phyloP scores from a whole-genome alignment of 2,329 filamentous ascomycete genomes.

The Bertia moriformis region DNA sequence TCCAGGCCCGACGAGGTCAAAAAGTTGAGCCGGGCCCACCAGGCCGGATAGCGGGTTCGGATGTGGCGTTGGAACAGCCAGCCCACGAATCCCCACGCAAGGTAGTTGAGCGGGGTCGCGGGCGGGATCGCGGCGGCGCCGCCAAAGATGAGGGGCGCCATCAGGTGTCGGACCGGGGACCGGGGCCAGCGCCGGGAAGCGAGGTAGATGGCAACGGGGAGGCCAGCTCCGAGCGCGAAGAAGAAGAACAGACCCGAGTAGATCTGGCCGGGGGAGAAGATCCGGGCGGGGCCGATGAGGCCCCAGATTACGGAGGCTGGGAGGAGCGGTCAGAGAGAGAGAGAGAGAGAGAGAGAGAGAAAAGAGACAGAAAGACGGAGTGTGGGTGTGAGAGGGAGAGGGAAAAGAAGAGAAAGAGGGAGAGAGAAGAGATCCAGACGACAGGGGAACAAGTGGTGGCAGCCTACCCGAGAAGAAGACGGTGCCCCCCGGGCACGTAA shows the following conservation, averaged over 20 bases:
- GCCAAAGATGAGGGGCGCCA: slow-evolving; percentile 49
- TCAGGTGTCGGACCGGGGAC: slow-evolving; percentile 34
- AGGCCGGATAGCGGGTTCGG: slow-evolving; percentile 45
- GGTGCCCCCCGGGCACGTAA: slow-evolving; percentile 47
- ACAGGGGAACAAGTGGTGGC: background rate
- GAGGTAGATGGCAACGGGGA: slow-evolving; percentile 35
- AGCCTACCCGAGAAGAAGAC: slow-evolving; percentile 45
- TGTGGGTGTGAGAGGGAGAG: too few relatives aligned
- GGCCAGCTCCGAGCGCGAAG: slow-evolving; percentile 38
- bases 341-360: too few relatives aligned
- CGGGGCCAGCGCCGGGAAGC: slow-evolving; percentile 32
- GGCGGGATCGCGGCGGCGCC: slow-evolving; percentile 42
- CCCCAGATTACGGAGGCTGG: slow-evolving; percentile 54
- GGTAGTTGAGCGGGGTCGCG: slow-evolving; percentile 61
- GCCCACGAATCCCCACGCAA: slow-evolving; percentile 60
- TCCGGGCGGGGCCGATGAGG: slow-evolving; percentile 45
- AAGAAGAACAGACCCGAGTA: slow-evolving; percentile 46
- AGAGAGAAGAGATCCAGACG: background rate
- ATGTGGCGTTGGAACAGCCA: slow-evolving; percentile 57
- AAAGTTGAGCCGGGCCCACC: slow-evolving; percentile 66
- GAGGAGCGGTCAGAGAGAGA: background rate
- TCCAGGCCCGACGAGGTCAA: slow-evolving; percentile 57
- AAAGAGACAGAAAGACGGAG: too few relatives aligned
- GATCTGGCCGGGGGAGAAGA: slow-evolving; percentile 48
- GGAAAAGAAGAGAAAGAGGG: background rate